A percentile compares a stretch with the other conserved stretches of the same genome.
Conservation (phyloP, 768 basidiomycete species). For the Boletus subparvulus region DNA sequence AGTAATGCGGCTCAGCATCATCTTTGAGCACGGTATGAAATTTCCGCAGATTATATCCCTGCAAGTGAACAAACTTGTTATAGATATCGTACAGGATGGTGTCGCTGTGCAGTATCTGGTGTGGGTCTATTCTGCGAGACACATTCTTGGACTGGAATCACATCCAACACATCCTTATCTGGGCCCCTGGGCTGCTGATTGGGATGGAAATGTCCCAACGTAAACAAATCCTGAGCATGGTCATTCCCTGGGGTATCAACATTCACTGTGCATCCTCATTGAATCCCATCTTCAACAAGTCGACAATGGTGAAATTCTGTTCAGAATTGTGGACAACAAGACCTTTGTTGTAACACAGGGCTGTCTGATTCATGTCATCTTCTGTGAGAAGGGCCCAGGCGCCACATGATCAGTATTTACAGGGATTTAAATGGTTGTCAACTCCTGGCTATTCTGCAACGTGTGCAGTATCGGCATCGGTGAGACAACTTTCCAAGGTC, state of each 20-base stretch:
- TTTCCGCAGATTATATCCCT: constrained; percentile 87
- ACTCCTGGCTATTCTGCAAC: constrained; percentile 97
- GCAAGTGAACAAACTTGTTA: constrained; percentile 98
- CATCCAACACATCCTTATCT: constrained; percentile 96
- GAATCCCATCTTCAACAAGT: too few relatives aligned
- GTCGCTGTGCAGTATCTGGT: constrained; percentile 81
- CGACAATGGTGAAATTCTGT: too few relatives aligned
- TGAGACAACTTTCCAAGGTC: constrained; percentile 90
- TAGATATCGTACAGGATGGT: constrained; percentile 98
- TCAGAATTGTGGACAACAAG: too few relatives aligned
- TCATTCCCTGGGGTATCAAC: constrained; percentile 41
- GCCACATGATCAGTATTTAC: constrained; percentile 88
- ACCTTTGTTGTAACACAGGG: too few relatives aligned
- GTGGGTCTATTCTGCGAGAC: constrained; percentile 95
- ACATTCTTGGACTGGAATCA: constrained; percentile 95
- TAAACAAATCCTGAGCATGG: constrained; percentile 57
- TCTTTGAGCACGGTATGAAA: neutral
- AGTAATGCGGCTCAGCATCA: too few relatives aligned
- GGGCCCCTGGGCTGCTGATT: constrained; percentile 75
- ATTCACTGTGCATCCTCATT: too few relatives aligned
- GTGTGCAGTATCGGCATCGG: constrained; percentile 92
- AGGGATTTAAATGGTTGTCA: constrained; percentile 94
- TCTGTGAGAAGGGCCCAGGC: constrained; percentile 96
- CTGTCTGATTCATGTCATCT: constrained; percentile 93
- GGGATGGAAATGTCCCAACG: constrained; percentile 91